Percentiles rank a stretch among this genome's conserved stretches.
Evolutionary conservation across 202 grass and related monocot genomes (phyloP).

Genomic region (Sporobolus alterniflorus): DNA sequence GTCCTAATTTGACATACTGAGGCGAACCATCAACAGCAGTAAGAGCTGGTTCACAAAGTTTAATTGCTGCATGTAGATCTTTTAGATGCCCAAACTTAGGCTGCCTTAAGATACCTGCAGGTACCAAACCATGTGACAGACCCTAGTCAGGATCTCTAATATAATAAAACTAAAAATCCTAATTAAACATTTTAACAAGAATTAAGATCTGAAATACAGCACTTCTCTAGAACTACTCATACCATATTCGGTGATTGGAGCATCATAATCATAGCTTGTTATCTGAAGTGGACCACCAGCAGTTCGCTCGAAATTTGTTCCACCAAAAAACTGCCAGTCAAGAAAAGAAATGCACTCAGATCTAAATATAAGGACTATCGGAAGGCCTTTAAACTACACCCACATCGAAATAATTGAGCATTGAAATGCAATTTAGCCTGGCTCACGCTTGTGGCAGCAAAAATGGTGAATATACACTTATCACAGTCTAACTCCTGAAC

Average conservation of each 20-base stretch:
- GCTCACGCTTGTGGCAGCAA: no score
- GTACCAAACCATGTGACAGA: constrained; percentile 30
- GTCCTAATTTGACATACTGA: constrained; percentile 87
- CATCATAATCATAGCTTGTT: constrained; percentile 99
- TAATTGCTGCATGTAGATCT: constrained; percentile 92
- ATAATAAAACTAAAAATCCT: constrained; percentile 5
- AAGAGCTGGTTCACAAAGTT: constrained; percentile 86
- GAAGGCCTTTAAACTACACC: not conserved
- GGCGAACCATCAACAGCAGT: constrained; percentile 75
- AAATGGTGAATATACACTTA: not conserved
- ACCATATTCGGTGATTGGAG: constrained; percentile 97
- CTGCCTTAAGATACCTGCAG: constrained; percentile 81
- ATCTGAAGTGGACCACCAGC: constrained; percentile 93
- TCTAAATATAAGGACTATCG: constrained; percentile 24
- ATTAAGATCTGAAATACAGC: constrained; percentile 18
- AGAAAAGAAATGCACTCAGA: constrained; percentile 23
- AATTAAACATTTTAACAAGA: not conserved
- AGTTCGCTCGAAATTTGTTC: constrained; percentile 94
- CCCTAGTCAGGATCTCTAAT: constrained; percentile 8
- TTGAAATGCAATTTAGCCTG: not conserved
- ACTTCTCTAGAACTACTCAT: constrained; percentile 18
- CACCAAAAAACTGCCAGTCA: constrained; percentile 92
- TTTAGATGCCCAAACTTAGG: constrained; percentile 97
- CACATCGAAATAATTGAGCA: constrained; percentile 4
- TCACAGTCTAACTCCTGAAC: not conserved